Conservation (phyloP, 768 basidiomycete species). For the Panaeolus cyanescens region DNA sequence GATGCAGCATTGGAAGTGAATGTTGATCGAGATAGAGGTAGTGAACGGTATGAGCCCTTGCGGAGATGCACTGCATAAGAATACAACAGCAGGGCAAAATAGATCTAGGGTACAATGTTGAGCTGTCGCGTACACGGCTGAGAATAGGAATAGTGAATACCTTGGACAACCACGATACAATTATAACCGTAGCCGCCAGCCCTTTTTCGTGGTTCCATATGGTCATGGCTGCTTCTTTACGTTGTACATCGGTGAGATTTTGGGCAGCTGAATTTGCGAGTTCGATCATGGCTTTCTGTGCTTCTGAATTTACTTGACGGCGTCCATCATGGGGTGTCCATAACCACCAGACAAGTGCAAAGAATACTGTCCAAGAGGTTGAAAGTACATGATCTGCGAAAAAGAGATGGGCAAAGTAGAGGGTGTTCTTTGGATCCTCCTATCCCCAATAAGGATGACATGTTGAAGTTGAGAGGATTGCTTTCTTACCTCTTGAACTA, state of each 20-base stretch:
- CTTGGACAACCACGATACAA: conserved; percentile 87
- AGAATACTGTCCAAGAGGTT: conserved; percentile 91
- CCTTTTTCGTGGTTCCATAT: conserved; percentile 94
- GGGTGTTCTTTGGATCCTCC: conserved; percentile 86
- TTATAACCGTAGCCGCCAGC: conserved; percentile 72
- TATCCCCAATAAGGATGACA: conserved; percentile 35
- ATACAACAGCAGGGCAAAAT: conserved; percentile 88
- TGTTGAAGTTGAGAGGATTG: conserved; percentile 7
- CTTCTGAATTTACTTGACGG: conserved; percentile 77
- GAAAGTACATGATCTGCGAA: conserved; percentile 89
- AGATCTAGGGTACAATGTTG: conserved; percentile 58
- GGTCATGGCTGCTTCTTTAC: conserved; percentile 68
- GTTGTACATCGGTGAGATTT: conserved; percentile 64
- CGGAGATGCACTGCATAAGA: conserved; percentile 93
- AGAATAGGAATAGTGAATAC: conserved; percentile 42
- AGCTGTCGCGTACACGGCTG: conserved; percentile 4
- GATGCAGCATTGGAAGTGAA: conserved; percentile 28
- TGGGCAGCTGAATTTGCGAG: conserved; percentile 51
- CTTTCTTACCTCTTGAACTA: conserved; percentile 76
- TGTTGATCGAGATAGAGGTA: conserved; percentile 59
- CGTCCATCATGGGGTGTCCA: conserved; percentile 91
- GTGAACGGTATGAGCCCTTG: conserved; percentile 84
- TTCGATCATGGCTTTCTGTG: conserved; percentile 85
- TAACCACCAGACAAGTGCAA: conserved; percentile 88
- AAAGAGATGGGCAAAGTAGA: conserved; percentile 92